Evolutionary conservation across 768 basidiomycete genomes (phyloP).

Genomic region (Phanerodontia chrysosporium): DNA sequence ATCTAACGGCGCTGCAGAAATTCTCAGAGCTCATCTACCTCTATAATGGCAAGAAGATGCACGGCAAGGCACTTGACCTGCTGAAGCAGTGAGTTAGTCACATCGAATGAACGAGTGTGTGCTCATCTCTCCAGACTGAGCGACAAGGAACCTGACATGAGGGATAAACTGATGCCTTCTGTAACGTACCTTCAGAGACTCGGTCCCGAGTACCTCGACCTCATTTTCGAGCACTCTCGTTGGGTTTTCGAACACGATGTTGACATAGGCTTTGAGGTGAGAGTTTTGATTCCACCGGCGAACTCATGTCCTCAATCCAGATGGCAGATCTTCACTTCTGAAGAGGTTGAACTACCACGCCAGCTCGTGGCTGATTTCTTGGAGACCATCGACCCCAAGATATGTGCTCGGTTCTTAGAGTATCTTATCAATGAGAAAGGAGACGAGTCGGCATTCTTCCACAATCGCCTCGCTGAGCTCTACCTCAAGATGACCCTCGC

Average conservation of each 20-base stretch:
- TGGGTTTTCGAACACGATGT: constrained; percentile 83
- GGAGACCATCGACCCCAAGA: constrained; percentile 59
- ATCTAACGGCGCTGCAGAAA: constrained; percentile 59
- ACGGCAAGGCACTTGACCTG: constrained; percentile 77
- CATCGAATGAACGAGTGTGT: not conserved
- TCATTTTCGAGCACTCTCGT: constrained; percentile 75
- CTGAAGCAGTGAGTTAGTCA: constrained; percentile 67
- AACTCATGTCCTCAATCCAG: too few species aligned
- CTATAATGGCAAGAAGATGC: constrained; percentile 96
- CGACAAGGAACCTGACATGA: constrained; percentile 68
- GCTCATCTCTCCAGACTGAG: constrained; percentile 52
- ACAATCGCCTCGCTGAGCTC: constrained; percentile 85
- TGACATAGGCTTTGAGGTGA: constrained; percentile 73
- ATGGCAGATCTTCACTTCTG: constrained; percentile 86
- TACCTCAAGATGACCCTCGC: constrained; percentile 68
- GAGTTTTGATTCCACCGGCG: too few species aligned
- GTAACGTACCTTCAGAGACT: constrained; percentile 89
- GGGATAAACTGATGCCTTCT: constrained; percentile 79
- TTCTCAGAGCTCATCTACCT: constrained; percentile 85
- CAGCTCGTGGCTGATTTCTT: constrained; percentile 74
- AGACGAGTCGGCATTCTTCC: constrained; percentile 66
- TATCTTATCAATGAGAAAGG: constrained; percentile 72
- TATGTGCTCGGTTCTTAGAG: constrained; percentile 81
- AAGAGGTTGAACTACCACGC: constrained; percentile 87
- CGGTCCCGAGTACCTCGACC: constrained; percentile 73